Evolutionary conservation across 192 early-diverging fungal species (phyloP), one percentile per base, ranked within the genome.

Genomic region (Entomortierella parvispora): DNA sequence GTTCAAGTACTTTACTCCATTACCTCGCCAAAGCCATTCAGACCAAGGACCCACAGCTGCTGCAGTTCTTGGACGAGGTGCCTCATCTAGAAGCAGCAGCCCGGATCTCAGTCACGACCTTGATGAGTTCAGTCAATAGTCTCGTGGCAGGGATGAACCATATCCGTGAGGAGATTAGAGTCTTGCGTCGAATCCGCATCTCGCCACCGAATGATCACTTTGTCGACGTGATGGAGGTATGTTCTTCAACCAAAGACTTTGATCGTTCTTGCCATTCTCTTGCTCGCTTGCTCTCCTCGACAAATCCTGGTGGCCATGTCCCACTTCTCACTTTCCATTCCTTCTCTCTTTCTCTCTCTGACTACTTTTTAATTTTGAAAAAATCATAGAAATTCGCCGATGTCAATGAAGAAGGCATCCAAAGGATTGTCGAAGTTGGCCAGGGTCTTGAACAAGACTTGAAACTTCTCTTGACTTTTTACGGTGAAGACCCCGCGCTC

Each of bases 1-100:
- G 82, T 2, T 57, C 76, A 20, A 69, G 71, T 17, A 88, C 87
- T 15, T 60, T 88, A 9, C 66, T 88, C 14, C 87, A 88, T 59
- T 88, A 88, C 48, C 59, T 88, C 20, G 85, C 80, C 1, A 71
- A 80, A 49, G 68, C 83, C 14, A 47, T 88, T 25, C 65, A 81
- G 42, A 65, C 69, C 34, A 80, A 77, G 10, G 82, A 81, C 15
- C 79, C 79, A 8, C 72, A 62, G 45, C 53, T 84, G 1, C 34
- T 86, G 43, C 68, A 80, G 22, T 88, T 88, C 55, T 59, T 80
- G 54, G 82, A 88, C 14, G 87, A 88, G 25, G 69, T 88, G 28
- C 67, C 69, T 33, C 85, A 88, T 55, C 66, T 88, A 12, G 83
- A 86, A 55, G 81, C 81, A 4, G 85, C 87, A 10, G 79, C 85